phyloP scores from a whole-genome alignment of 1,284 basidiomycete species.

The Papiliotrema nemorosa region DNA sequence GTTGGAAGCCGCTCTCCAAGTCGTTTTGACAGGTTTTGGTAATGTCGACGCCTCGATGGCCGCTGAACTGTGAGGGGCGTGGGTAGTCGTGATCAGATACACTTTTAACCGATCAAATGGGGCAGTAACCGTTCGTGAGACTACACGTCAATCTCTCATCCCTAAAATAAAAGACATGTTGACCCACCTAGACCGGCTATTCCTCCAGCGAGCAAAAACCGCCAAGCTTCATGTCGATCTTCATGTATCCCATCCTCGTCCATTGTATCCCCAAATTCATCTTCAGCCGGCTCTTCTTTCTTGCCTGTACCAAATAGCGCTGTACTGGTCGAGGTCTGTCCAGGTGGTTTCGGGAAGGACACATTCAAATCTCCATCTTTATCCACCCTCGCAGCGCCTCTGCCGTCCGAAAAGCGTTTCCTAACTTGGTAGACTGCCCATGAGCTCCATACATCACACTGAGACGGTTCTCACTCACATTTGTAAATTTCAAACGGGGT shows the following conservation, averaged over 20 bases:
- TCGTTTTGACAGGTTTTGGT: conserved; percentile 16
- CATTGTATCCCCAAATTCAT: conserved; percentile 51
- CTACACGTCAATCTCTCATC: conserved; percentile 48
- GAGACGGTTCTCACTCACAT: conserved; percentile 41
- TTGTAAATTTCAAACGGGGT: conserved; percentile 80
- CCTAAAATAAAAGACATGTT: background rate
- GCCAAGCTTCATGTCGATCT: conserved; percentile 69
- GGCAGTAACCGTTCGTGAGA: conserved; percentile 92
- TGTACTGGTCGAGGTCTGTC: conserved; percentile 19
- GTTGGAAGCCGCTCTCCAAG: conserved; percentile 58
- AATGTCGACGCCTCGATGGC: conserved; percentile 29
- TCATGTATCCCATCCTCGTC: conserved; percentile 61
- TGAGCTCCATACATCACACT: conserved; percentile 1
- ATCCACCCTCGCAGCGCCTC: conserved; percentile 71
- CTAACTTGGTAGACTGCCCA: conserved; percentile 62
- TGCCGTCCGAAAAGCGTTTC: conserved; percentile 67
- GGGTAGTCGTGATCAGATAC: conserved; percentile 81
- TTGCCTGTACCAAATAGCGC: conserved; percentile 26
- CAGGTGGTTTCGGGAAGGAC: conserved; percentile 43
- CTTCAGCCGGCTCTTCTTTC: conserved; percentile 44
- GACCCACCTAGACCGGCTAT: conserved; percentile 81
- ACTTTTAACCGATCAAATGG: conserved; percentile 97
- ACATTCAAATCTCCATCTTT: conserved; percentile 69
- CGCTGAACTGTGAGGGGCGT: conserved; percentile 48
- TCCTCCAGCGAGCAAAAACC: conserved; percentile 90